These are phyloP conservation scores for Paxillus rubicundulus DNA, from an alignment of 768 basidiomycete genomes.

Conservation along the genomic window DNA sequence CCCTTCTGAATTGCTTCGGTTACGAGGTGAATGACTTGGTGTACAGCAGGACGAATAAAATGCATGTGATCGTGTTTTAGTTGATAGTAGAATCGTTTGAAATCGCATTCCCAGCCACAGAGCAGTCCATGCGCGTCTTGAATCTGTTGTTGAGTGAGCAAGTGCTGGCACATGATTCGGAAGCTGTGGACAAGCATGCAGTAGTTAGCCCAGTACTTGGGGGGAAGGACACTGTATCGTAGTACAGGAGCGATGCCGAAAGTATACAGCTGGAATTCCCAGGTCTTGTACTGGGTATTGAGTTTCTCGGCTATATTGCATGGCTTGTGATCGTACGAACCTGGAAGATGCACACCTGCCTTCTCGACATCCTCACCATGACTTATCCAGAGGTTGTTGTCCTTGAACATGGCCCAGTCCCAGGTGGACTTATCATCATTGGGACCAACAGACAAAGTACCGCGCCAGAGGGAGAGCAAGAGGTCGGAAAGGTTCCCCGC, in stretches of 20 bases:
- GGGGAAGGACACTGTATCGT: constrained; percentile 12
- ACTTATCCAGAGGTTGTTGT: constrained; percentile 9
- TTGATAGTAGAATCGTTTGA: constrained; percentile 29
- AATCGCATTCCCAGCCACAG: constrained; percentile 23
- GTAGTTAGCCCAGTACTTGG: too few relatives aligned
- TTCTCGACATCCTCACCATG: constrained; percentile 19
- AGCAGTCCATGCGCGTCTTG: constrained; percentile 7
- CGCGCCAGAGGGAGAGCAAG: constrained; percentile 10
- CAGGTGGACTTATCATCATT: constrained; percentile 13
- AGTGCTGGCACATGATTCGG: too few relatives aligned
- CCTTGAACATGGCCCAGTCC: constrained; percentile 27
- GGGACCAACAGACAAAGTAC: too few relatives aligned
- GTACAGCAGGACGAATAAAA: constrained; percentile 25
- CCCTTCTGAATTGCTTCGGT: constrained; percentile 22
- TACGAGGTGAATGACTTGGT: constrained; percentile 24
- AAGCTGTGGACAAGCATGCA: too few relatives aligned
- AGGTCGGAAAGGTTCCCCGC: constrained; percentile 24
- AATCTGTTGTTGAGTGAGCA: constrained; percentile 12
- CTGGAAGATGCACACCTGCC: constrained; percentile 9
- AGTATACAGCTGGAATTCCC: constrained; percentile 11
- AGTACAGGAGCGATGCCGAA: constrained; percentile 18
- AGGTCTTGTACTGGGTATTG: too few relatives aligned
- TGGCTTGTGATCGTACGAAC: constrained; percentile 17
- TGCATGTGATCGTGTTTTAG: constrained; percentile 22
- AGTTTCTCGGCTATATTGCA: constrained; percentile 18